Evolutionary conservation across 148 eudicot species (phyloP).

Genomic region (Chenopodium suecicum): DNA sequence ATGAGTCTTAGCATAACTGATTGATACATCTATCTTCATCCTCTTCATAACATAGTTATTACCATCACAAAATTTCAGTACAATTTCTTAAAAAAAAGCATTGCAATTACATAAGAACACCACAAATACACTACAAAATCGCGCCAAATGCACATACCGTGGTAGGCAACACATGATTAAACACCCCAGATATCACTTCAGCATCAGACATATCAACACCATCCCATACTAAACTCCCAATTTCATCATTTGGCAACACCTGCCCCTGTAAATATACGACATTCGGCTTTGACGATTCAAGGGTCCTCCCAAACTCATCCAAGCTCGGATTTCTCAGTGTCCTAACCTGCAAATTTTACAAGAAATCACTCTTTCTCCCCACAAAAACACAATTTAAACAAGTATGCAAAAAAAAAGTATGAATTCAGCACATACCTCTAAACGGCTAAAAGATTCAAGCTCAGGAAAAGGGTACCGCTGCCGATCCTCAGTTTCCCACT

Average conservation of each 20-base stretch:
- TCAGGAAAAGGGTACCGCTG: slow-evolving; percentile 60
- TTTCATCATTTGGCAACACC: slow-evolving; percentile 53
- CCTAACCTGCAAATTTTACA: slow-evolving; percentile 51
- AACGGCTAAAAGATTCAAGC: slow-evolving; percentile 62
- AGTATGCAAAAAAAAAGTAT: background rate
- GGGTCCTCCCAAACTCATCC: slow-evolving; percentile 54
- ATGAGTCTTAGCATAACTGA: background rate
- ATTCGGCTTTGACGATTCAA: slow-evolving; percentile 63
- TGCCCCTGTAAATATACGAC: slow-evolving; percentile 82
- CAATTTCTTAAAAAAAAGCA: background rate
- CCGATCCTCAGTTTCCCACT: slow-evolving; percentile 29
- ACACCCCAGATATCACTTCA: slow-evolving; percentile 54
- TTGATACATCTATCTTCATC: background rate
- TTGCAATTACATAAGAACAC: background rate
- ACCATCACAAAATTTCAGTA: background rate
- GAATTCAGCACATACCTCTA: slow-evolving; percentile 48
- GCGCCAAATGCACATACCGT: slow-evolving; percentile 46
- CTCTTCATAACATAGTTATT: background rate
- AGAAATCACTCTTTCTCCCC: background rate
- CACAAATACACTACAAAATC: background rate
- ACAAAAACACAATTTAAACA: slow-evolving; percentile 1
- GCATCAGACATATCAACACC: slow-evolving; percentile 50
- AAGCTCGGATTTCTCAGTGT: slow-evolving; percentile 57
- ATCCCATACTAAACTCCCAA: slow-evolving; percentile 72
- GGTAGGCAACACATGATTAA: slow-evolving; percentile 62